These are phyloP conservation scores for Chalciporus sp. DNA, from an alignment of 1,284 basidiomycete species.

Conservation along the genomic window DNA sequence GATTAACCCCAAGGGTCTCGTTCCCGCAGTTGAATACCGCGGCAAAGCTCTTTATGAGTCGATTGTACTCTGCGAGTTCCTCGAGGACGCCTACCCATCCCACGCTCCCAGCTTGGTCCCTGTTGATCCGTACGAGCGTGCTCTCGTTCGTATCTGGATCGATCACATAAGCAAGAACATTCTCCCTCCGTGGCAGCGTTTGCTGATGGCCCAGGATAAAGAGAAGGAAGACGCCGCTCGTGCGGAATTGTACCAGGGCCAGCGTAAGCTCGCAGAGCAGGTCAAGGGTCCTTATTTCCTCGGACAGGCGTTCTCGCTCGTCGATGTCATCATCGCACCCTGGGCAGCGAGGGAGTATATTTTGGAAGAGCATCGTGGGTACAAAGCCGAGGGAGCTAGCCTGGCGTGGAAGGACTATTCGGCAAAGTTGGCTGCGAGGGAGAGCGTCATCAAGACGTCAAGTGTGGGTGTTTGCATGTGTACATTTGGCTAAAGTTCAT, in stretches of 20 bases:
- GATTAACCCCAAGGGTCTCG: conserved; percentile 70
- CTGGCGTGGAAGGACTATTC: conserved; percentile 51
- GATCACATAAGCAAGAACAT: conserved; percentile 56
- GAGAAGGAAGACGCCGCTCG: conserved; percentile 48
- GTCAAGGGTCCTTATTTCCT: conserved; percentile 63
- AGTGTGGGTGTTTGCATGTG: conserved; percentile 43
- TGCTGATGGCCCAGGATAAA: conserved; percentile 53
- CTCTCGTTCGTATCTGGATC: conserved; percentile 52
- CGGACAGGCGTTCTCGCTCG: conserved; percentile 56
- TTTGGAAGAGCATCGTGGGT: conserved; percentile 53
- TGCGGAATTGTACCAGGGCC: conserved; percentile 46
- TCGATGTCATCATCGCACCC: conserved; percentile 61
- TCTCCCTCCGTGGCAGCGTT: conserved; percentile 54
- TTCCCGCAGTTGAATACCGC: conserved; percentile 61
- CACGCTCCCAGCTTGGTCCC: conserved; percentile 50
- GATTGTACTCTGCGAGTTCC: conserved; percentile 59
- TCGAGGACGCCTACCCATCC: conserved; percentile 59
- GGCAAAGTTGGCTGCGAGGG: conserved; percentile 43
- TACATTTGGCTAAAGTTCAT: neutral
- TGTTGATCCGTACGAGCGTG: conserved; percentile 50
- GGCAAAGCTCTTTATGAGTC: conserved; percentile 64
- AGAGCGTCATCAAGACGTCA: conserved; percentile 51
- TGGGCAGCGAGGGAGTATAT: conserved; percentile 57
- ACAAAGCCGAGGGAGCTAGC: conserved; percentile 45
- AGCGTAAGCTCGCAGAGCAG: conserved; percentile 48